Evolutionary conservation across 495 filamentous ascomycete species (phyloP), one percentile per base, ranked within the genome.

Genomic region (Thozetella sp.): DNA sequence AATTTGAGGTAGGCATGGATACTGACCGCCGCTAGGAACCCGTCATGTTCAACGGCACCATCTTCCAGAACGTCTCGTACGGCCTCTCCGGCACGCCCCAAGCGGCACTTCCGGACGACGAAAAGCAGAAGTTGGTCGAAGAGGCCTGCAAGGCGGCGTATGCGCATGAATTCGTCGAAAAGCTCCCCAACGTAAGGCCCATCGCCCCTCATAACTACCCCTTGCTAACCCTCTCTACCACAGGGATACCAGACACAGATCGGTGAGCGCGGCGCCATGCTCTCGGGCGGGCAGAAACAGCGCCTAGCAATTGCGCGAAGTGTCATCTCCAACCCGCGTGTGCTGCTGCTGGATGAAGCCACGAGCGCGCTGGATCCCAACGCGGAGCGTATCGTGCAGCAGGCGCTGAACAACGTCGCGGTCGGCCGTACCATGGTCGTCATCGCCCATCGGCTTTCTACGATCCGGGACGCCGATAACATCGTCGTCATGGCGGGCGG

Each of bases 261-360:
- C n/a, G 81, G 81, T 4, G 77, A 83, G 26, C 65, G 71, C 1
- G 82, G 82, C 3, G 65, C 70, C 60, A 80, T 74, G 53, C 52
- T 84, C 17, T 80, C 74, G 0, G 81, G 78, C 6, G 82, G 82
- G 13, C 80, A 85, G 68, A 85, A 83, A 59, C 90, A 91, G 61
- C 71, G 88, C 17, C 76, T 90, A 15, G 86, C 86, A 12, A 86
- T 91, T 56, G 87, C 88, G 13, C 72, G 88, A 52, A 84, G 86
- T 19, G 83, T 85, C 50, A 69, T 96, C 13, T 83, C 86, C 30
- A 82, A 93, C 57, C 87, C 91, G 0, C 83, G 83, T n/a, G 85
- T 96, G 25, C 71, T 95, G 17, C 84, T 95, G 20, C 72, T 95
- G 22, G 91, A 94, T 63, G 91, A 94, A 64, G 89, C 88, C 0